phyloP scores from a whole-genome alignment of 768 basidiomycete species.

The Ephemerocybe angulata region DNA sequence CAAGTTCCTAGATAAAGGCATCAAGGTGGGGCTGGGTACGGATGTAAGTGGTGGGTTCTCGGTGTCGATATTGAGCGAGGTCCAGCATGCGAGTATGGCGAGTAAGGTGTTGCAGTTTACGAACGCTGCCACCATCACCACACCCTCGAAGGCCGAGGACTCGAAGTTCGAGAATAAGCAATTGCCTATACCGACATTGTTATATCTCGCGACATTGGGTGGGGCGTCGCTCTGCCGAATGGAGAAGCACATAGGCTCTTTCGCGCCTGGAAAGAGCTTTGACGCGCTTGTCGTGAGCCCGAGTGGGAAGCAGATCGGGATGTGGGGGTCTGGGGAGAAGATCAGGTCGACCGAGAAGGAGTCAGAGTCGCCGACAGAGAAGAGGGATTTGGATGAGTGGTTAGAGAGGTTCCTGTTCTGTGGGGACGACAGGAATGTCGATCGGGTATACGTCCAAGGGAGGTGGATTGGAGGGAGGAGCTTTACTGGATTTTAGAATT shows the following conservation, averaged over 20 bases:
- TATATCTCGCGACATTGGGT: constrained; percentile 90
- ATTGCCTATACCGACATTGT: constrained; percentile 67
- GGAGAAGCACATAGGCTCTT: constrained; percentile 66
- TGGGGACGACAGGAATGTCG: constrained; percentile 84
- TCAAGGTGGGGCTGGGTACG: constrained; percentile 96
- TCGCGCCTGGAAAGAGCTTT: constrained; percentile 79
- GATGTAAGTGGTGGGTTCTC: constrained; percentile 88
- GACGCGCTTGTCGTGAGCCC: constrained; percentile 78
- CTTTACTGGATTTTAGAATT: neutral
- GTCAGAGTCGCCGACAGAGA: constrained; percentile 20
- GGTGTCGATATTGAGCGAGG: constrained; percentile 70
- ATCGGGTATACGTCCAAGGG: constrained; percentile 82
- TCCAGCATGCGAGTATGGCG: constrained; percentile 74
- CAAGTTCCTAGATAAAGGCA: constrained; percentile 71
- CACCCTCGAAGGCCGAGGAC: neutral
- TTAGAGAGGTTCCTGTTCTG: constrained; percentile 85
- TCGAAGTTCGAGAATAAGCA: constrained; percentile 52
- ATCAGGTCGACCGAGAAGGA: neutral
- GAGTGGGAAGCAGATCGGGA: constrained; percentile 41
- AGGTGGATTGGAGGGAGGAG: constrained; percentile 66
- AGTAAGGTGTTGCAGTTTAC: constrained; percentile 68
- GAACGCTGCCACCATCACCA: neutral
- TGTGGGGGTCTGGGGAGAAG: constrained; percentile 32
- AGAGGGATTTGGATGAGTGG: constrained; percentile 45
- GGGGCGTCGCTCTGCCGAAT: constrained; percentile 83